Base-by-base conservation (phyloP, 2,329 filamentous ascomycete genomes). In the Tolypocladium capitatum region DNA sequence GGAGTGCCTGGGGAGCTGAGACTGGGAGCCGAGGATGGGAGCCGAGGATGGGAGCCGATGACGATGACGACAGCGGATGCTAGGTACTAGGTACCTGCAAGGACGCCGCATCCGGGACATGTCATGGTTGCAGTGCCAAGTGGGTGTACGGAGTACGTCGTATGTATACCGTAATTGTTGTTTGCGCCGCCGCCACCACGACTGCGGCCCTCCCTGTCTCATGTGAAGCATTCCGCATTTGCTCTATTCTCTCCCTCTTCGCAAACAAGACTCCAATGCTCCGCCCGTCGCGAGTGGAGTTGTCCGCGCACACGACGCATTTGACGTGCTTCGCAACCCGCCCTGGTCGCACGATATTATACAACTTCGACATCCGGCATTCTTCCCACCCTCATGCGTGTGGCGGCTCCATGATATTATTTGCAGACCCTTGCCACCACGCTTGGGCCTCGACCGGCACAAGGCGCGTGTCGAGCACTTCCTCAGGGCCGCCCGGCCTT, bases 401-500 rank as follows among this genome's bases (percentile, higher is more conserved):
- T 14, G 16, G 24, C 16, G 6, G 24, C 24, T 27, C 38, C n/a
- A n/a, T n/a, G n/a, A n/a, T n/a, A n/a, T n/a, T n/a, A n/a, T n/a
- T n/a, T n/a, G n/a, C n/a, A n/a, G n/a, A n/a, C 24, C 21, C 24
- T 14, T 18, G 38, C 16, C 7, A 5, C 38, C 24, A 5, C 16
- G 11, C 21, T 40, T 13, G 21, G 8, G 33, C 36, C 21, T 9
- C 3, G 21, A 4, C 21, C 21, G 30, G 16, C 11, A 42, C 21
- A 28, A n/a, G 8, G 27, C 16, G 7, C 38, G 16, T 30, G 24
- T 2, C 10, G 38, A 42, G 38, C 24, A 11, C 16, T 14, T 28
- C 31, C 28, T 51, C 36, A 52, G 36, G 36, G 40, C n/a, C 46
- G 46, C 28, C 18, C 42, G 28, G 45, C 16, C 11, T 43, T 34